Evolutionary conservation across 768 basidiomycete genomes (phyloP), one percentile per base, ranked within the genome.

Genomic region (Daedalea quercina): DNA sequence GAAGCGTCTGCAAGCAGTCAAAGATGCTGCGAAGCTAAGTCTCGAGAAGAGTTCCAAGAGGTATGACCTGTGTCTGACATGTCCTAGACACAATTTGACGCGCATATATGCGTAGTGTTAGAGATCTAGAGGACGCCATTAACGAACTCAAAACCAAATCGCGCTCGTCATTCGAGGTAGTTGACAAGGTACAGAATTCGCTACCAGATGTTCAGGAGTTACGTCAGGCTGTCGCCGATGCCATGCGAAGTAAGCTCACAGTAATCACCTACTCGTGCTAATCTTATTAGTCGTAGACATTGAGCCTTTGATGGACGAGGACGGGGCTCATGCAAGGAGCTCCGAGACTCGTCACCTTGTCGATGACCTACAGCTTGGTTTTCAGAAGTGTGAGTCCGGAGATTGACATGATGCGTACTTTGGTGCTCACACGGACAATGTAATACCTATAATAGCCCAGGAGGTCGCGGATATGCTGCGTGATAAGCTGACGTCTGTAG

Each of bases 391-490:
- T 64, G 42, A 51, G 59, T 47, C 19, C 12, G 17, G 6, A 40
- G 2, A 34, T 7, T 40, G 13, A n/a, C n/a, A n/a, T n/a, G n/a
- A n/a, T n/a, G n/a, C n/a, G n/a, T n/a, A n/a, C n/a, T n/a, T n/a
- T n/a, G n/a, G n/a, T n/a, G n/a, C n/a, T n/a, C n/a, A n/a, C n/a
- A n/a, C n/a, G n/a, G n/a, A n/a, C n/a, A n/a, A n/a, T n/a, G n/a
- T n/a, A n/a, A n/a, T n/a, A n/a, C n/a, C n/a, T n/a, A n/a, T n/a
- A n/a, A n/a, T 41, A 78, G 76, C 74, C n/a, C 69, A 74, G 52
- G 74, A 78, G 63, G 76, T 78, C 35, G 67, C 71, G 25, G 74
- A 77, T 47, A 58, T 78, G n/a, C 67, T 77, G 4, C 75, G 76
- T 13, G 74, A 76, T 46, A 73, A 74, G 53, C 61, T 78, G 3